phyloP scores from a whole-genome alignment of 2,329 filamentous ascomycete genomes.

The Calonectria hawksworthii region DNA sequence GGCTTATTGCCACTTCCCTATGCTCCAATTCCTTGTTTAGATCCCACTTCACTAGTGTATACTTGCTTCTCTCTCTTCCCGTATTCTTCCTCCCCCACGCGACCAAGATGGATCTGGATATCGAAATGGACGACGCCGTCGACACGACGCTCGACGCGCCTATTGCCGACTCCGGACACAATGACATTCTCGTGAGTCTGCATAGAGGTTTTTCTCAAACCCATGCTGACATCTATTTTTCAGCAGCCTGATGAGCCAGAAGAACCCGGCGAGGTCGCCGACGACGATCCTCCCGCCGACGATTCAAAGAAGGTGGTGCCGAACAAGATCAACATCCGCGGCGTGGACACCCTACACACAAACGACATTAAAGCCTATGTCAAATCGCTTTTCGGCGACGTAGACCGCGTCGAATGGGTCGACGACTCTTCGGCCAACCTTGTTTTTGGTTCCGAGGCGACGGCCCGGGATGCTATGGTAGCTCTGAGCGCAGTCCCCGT shows the following conservation, averaged over 20 bases:
- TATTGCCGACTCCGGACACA: conserved; percentile 46
- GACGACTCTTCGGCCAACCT: conserved; percentile 93
- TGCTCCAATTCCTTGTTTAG: background rate
- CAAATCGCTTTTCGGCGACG: conserved; percentile 72
- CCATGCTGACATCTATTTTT: conserved; percentile 32
- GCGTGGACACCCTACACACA: conserved; percentile 85
- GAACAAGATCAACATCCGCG: conserved; percentile 84
- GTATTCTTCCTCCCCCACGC: conserved; percentile 7
- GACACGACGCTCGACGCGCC: conserved; percentile 50
- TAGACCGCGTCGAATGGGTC: conserved; percentile 88
- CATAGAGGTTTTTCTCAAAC: background rate
- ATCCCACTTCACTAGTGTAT: too few species aligned
- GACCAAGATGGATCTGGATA: conserved; percentile 75
- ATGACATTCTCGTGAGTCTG: conserved; percentile 55
- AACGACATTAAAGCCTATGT: conserved; percentile 84
- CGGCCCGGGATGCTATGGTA: conserved; percentile 67
- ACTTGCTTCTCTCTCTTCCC: background rate
- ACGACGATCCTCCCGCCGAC: conserved; percentile 48
- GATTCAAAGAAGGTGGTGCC: conserved; percentile 49
- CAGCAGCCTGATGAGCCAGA: conserved; percentile 54
- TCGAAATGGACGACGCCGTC: conserved; percentile 78
- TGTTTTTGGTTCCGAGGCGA: conserved; percentile 73
- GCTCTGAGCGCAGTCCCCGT: conserved; percentile 67
- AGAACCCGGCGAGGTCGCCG: conserved; percentile 55
- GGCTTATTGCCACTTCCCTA: background rate